phyloP scores from a whole-genome alignment of 2,329 filamentous ascomycete species.

The Colletotrichum lentis region DNA sequence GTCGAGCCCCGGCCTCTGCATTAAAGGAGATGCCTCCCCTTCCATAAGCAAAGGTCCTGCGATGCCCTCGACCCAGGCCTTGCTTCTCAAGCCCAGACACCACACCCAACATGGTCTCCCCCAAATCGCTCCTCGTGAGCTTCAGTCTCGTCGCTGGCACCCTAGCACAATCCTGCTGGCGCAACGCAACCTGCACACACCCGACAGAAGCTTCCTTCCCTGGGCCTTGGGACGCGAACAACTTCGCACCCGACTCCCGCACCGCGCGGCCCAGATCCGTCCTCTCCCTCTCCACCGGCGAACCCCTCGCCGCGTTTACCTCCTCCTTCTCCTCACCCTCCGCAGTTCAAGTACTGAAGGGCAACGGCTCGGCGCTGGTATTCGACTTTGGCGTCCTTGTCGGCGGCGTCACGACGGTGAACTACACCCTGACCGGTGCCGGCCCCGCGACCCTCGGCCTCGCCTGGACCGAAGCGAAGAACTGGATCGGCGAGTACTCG shows the following conservation, averaged over 20 bases:
- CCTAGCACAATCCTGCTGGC: constrained; percentile 57
- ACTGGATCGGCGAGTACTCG: constrained; percentile 57
- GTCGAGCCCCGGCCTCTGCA: not conserved
- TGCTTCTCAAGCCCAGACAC: not conserved
- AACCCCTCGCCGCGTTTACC: constrained; percentile 45
- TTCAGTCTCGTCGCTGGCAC: constrained; percentile 4
- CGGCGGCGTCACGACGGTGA: constrained; percentile 62
- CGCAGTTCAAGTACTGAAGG: constrained; percentile 37
- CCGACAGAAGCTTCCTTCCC: constrained; percentile 60
- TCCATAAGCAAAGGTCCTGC: not conserved
- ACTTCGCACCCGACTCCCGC: constrained; percentile 62
- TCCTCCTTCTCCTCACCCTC: constrained; percentile 38
- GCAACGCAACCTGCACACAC: constrained; percentile 61
- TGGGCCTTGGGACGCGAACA: constrained; percentile 66
- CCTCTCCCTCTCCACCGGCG: constrained; percentile 48
- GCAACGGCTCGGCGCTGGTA: constrained; percentile 62
- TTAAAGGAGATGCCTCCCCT: not conserved
- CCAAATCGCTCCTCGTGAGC: constrained; percentile 43
- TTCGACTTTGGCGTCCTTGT: constrained; percentile 68
- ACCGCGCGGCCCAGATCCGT: constrained; percentile 57
- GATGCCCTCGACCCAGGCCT: not conserved
- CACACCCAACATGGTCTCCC: constrained; percentile 6
- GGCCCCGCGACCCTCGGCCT: constrained; percentile 51
- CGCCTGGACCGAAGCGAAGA: constrained; percentile 58
- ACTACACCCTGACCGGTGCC: constrained; percentile 53